These are phyloP conservation scores for Aspergillus affinis DNA, from an alignment of 495 filamentous ascomycete genomes.

Conservation along the genomic window DNA sequence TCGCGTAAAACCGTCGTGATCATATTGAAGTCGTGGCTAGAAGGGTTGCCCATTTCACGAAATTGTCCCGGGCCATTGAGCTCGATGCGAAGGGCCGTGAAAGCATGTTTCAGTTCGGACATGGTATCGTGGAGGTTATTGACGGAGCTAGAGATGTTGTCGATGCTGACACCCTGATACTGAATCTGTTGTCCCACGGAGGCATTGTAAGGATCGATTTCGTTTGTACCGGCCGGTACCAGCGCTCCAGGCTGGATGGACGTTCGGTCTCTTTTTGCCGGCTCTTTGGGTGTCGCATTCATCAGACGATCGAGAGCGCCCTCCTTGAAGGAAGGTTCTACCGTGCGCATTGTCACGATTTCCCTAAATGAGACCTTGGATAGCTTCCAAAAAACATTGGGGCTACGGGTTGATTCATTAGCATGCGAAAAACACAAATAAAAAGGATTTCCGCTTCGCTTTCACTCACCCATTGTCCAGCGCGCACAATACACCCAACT, in stretches of 20 bases:
- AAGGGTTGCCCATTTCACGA: slow-evolving; percentile 16
- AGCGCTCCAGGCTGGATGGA: slow-evolving; percentile 28
- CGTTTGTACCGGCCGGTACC: slow-evolving; percentile 26
- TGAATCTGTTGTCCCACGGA: slow-evolving; percentile 41
- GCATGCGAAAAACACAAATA: background rate
- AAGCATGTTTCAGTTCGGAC: slow-evolving; percentile 45
- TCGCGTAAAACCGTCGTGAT: slow-evolving; percentile 46
- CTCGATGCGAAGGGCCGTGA: slow-evolving; percentile 45
- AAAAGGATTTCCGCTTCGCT: background rate
- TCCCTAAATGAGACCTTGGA: slow-evolving; percentile 46
- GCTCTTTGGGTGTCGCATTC: slow-evolving; percentile 25
- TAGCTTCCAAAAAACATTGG: slow-evolving; percentile 48
- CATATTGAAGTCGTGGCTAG: slow-evolving; percentile 38
- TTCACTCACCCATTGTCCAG: slow-evolving; percentile 43
- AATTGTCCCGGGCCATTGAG: slow-evolving; percentile 34
- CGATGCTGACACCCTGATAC: slow-evolving; percentile 43
- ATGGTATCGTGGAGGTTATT: slow-evolving; percentile 47
- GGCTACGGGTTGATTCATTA: slow-evolving; percentile 27
- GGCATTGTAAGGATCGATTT: slow-evolving; percentile 20
- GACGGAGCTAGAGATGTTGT: slow-evolving; percentile 47
- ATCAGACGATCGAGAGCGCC: slow-evolving; percentile 35
- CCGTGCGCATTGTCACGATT: slow-evolving; percentile 47
- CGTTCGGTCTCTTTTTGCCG: slow-evolving; percentile 18
- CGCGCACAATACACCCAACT: slow-evolving; percentile 38
- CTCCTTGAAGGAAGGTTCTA: slow-evolving; percentile 41